Evolutionary conservation across 352 stramenopile genomes (phyloP).

Genomic region (Phytophthora vignae): DNA sequence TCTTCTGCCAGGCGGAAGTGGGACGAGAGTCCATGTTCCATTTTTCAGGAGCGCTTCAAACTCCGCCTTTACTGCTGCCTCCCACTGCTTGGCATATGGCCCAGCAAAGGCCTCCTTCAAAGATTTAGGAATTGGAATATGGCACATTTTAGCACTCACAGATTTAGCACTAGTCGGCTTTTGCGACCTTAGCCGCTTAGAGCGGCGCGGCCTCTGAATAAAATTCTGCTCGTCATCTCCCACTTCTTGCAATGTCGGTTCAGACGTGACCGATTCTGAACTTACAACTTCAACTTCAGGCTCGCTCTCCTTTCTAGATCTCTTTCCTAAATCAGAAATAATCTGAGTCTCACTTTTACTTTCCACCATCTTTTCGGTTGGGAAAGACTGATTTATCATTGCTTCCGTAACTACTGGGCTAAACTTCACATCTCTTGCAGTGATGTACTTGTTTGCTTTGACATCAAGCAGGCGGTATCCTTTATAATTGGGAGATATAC

Average conservation of each 20-base stretch:
- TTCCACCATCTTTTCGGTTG: not conserved
- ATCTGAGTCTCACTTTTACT: not conserved
- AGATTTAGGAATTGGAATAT: not conserved
- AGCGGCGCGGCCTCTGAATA: not conserved
- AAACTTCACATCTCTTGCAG: not conserved
- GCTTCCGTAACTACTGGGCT: not conserved
- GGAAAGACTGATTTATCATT: not conserved
- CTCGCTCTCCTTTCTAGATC: not conserved
- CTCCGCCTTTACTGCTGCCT: not conserved
- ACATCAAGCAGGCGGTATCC: not conserved
- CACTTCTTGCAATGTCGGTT: no score
- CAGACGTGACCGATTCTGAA: no score
- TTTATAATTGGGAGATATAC: not conserved
- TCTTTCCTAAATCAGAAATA: no score
- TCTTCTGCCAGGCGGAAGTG: not conserved
- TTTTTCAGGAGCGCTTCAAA: not conserved
- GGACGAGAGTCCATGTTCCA: not conserved
- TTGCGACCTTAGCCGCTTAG: not conserved
- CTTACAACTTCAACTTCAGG: not conserved
- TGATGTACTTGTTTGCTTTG: not conserved
- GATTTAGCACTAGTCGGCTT: not conserved
- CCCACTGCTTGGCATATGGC: not conserved
- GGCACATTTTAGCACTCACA: no score
- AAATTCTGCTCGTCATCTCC: no score
- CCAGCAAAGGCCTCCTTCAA: not conserved